Conservation (phyloP, 2,329 filamentous ascomycete species). For the Fusarium caatingaense region DNA sequence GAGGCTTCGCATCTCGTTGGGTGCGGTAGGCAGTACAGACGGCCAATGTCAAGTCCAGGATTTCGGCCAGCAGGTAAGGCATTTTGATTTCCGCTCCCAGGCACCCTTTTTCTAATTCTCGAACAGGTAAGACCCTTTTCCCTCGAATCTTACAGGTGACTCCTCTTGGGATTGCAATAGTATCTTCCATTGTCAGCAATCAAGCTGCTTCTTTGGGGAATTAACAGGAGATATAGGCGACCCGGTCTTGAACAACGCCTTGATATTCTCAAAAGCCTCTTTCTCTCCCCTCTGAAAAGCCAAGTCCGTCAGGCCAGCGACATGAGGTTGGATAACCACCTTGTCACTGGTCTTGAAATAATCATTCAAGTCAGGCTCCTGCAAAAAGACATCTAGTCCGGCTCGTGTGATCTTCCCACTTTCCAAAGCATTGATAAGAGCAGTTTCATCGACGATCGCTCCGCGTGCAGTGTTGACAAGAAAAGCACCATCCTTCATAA, state of each 20-base stretch:
- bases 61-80: too few species aligned
- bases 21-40: too few species aligned
- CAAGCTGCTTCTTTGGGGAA: neutral
- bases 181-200: neutral
- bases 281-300: slow-evolving; percentile 56
- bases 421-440: slow-evolving; percentile 59
- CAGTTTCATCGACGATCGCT: slow-evolving; percentile 60
- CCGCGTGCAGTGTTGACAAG: slow-evolving; percentile 65
- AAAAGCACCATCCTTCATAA: slow-evolving; percentile 60
- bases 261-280: slow-evolving; percentile 61
- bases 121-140: too few species aligned
- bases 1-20: too few species aligned
- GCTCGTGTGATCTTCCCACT: slow-evolving; percentile 59
- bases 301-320: slow-evolving; percentile 58
- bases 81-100: too few species aligned
- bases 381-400: slow-evolving; percentile 60
- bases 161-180: rapidly evolving
- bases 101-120: too few species aligned
- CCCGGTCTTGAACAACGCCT: slow-evolving; percentile 53
- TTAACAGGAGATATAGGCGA: slow-evolving; percentile 55
- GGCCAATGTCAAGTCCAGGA: too few species aligned
- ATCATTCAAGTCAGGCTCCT: slow-evolving; percentile 57
- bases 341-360: slow-evolving; percentile 56
- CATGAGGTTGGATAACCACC: slow-evolving; percentile 58
- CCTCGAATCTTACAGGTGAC: too few species aligned